Evolutionary conservation across 2,329 filamentous ascomycete genomes (phyloP), one percentile per base, ranked within the genome.

Genomic region (Penicillium glabrum): DNA sequence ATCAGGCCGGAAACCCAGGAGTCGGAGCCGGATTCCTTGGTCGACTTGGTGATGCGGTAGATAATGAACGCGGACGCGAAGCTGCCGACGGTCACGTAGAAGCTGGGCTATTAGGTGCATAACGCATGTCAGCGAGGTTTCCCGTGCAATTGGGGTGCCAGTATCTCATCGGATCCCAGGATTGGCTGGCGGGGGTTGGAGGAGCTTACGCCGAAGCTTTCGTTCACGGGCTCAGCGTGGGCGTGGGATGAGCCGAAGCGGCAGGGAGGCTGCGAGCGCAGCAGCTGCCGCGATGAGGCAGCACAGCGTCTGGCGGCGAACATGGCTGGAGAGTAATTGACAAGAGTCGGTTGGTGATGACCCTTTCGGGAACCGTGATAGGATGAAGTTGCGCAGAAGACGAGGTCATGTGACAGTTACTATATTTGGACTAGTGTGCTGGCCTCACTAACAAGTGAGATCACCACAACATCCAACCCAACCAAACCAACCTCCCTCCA

Each of bases 1-100:
- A 89, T 85, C 67, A 84, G 63, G 62, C 67, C 61, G 57, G 77
- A 74, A 51, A 80, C 69, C 65, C 68, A 74, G 43, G 77, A 78
- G 53, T 72, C 66, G 27, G 70, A 67, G 61, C 66, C 72, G 26
- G 74, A 70, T 41, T 75, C 71, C 63, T 74, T 56, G 56, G 64
- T 73, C 55, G 75, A 69, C 62, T 73, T 69, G 66, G 61, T 70
- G 59, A 78, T 55, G 52, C 69, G 74, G 73, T 80, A 81, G 33
- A 79, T 62, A 54, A 74, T 60, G 67, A 74, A 77, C 51, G 70
- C 72, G 39, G 75, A 67, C 47, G 75, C 76, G 45, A 80, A 67
- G 57, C 72, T 69, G 56, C 76, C 78, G 50, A 79, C 61, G 60
- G 75, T 70, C 53, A 80, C 65, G 62, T 80, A 81, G 67, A 81